Evolutionary conservation across 140 eudicot species (phyloP), one percentile per base, ranked within the genome.

Genomic region (Erigeron philadelphicus): DNA sequence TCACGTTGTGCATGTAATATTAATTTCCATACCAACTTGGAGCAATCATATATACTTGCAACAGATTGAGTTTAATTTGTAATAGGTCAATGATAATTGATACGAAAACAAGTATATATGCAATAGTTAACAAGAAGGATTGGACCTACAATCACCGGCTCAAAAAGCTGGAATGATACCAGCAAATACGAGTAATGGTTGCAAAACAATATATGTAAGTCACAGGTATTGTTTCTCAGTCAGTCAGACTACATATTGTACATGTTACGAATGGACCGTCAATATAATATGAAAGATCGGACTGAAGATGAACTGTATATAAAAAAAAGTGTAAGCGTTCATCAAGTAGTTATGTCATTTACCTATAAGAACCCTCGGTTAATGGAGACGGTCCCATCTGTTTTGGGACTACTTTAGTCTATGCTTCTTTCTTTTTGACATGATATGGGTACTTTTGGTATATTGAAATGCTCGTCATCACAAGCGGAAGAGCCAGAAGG

Each of bases 381-480:
- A 4, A 40, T 7, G 18, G 41, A 61, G 38, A 61, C 38, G 48
- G 21, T 21, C 9, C 38, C 67, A 7, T 16, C 23, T 15, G 12
- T 61, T 61, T 61, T 13, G n/a, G 41, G 49, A 15, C 67, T 61
- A 61, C 12, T 61, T n/a, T 61, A 53, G 45, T 71, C 84, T 81
- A 84, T 6, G 75, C 55, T 83, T 85, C 95, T 82, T 89, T 93
- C 94, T 81, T 83, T 68, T 87, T 93, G 67, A 73, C 76, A 46
- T 63, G 85, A 74, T 93, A 93, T 0, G 99, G 99, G 81, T 85
- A 93, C 74, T 87, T 93, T 47, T 93, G 99, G 74, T 93, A 89
- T 73, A 89, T 81, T 19, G 95, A 86, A 73, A 82, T 93, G 85
- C 99, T 93, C 23, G 81, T 81, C 76, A 82, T 80, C 45, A 93